Evolutionary conservation across 2,329 filamentous ascomycete species (phyloP).

Genomic region (Fusarium sp.): DNA sequence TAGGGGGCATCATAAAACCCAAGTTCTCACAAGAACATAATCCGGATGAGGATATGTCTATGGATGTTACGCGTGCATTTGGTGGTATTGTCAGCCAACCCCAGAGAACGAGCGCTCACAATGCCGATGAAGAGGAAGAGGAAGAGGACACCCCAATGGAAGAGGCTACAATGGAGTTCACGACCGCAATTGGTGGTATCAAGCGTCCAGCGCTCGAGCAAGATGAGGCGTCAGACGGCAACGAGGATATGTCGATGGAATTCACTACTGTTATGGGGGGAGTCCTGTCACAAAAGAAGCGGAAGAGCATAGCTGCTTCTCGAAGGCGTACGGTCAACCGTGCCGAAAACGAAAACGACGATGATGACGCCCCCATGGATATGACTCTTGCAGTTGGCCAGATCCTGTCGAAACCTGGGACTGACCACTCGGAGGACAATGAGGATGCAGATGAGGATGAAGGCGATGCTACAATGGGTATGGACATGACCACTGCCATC

Average conservation of each 20-base stretch:
- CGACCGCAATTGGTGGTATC: conserved; percentile 80
- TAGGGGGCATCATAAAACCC: conserved; percentile 62
- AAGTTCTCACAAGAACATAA: conserved; percentile 53
- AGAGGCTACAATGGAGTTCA: conserved; percentile 79
- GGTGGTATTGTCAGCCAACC: conserved; percentile 73
- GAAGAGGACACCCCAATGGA: conserved; percentile 50
- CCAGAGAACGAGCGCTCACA: not conserved
- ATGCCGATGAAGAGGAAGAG: conserved; percentile 40
- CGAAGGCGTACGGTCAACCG: conserved; percentile 40
- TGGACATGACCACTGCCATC: conserved; percentile 74
- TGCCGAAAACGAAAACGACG: conserved; percentile 44
- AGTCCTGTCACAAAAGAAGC: conserved; percentile 52
- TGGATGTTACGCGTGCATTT: conserved; percentile 89
- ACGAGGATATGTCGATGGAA: conserved; percentile 83
- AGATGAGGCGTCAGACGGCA: conserved; percentile 52
- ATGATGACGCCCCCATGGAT: conserved; percentile 56
- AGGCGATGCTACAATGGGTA: conserved; percentile 55
- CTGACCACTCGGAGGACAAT: conserved; percentile 45
- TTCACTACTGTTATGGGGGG: conserved; percentile 73
- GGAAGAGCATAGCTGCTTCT: conserved; percentile 34
- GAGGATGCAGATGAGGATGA: conserved; percentile 47
- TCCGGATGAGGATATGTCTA: conserved; percentile 78
- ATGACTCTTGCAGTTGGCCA: conserved; percentile 67
- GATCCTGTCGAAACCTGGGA: conserved; percentile 56
- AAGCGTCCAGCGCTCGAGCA: conserved; percentile 47